These are phyloP conservation scores for Whalleya microplaca DNA, from an alignment of 2,329 filamentous ascomycete species.

Conservation along the genomic window DNA sequence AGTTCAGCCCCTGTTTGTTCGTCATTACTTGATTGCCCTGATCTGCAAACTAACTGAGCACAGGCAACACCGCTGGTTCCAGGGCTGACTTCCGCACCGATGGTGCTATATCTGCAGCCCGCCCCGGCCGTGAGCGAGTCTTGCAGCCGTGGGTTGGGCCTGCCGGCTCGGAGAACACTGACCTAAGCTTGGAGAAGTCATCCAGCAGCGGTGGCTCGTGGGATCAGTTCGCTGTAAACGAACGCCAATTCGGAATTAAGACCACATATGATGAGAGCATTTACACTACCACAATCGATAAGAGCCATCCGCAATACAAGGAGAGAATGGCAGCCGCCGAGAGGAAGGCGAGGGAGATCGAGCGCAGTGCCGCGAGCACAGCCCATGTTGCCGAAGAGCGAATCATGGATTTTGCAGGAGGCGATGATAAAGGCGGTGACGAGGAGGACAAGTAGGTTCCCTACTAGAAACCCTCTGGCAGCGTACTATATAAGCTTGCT, in stretches of 20 bases:
- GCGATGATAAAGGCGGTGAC: slow-evolving; percentile 70
- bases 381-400: slow-evolving; percentile 90
- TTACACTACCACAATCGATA: slow-evolving; percentile 92
- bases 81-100: slow-evolving; percentile 89
- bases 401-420: slow-evolving; percentile 67
- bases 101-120: slow-evolving; percentile 79
- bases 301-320: slow-evolving; percentile 78
- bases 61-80: slow-evolving; percentile 72
- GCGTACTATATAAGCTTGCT: slow-evolving; percentile 1
- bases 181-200: slow-evolving; percentile 72
- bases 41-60: slow-evolving; percentile 3
- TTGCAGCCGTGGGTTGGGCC: slow-evolving; percentile 80
- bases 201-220: slow-evolving; percentile 57
- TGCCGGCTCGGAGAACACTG: slow-evolving; percentile 62
- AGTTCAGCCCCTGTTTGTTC: slow-evolving; percentile 8
- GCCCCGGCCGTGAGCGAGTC: slow-evolving; percentile 70
- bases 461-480: background rate
- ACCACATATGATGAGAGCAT: slow-evolving; percentile 93
- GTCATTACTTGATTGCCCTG: slow-evolving; percentile 1
- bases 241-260: slow-evolving; percentile 82
- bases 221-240: slow-evolving; percentile 95
- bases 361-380: slow-evolving; percentile 73
- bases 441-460: slow-evolving; percentile 85
- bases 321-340: slow-evolving; percentile 79
- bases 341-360: slow-evolving; percentile 86